Conservation (phyloP, 139 green algal species). For the Pseudopediastrum boryanum region DNA sequence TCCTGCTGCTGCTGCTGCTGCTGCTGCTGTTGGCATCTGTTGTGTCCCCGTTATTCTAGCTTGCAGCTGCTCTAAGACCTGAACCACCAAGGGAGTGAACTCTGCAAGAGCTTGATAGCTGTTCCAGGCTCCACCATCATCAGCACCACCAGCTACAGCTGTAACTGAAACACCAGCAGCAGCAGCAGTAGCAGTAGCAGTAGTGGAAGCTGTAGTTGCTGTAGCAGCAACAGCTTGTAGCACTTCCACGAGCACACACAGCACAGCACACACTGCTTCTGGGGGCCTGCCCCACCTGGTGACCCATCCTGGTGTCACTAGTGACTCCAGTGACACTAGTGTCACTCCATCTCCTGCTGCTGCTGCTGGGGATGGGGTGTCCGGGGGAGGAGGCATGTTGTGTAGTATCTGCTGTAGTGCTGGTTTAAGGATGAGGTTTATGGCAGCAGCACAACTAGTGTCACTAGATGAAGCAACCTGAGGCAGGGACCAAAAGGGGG, state of each 20-base stretch:
- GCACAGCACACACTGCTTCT: conserved; percentile 15
- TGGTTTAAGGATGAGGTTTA: background rate
- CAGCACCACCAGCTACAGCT: background rate
- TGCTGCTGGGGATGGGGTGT: background rate
- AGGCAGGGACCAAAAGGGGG: background rate
- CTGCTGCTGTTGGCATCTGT: background rate
- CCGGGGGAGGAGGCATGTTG: background rate
- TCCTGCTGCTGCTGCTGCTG: background rate
- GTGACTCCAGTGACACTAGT: no score
- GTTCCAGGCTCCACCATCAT: no score
- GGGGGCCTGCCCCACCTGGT: background rate
- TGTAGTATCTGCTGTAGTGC: conserved; percentile 18
- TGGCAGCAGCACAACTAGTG: background rate
- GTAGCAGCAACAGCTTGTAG: no score
- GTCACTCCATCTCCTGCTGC: conserved; percentile 15
- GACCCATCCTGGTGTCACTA: no score
- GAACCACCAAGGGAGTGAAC: no score
- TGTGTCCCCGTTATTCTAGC: no score
- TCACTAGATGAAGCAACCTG: conserved; percentile 22
- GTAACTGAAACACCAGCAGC: no score
- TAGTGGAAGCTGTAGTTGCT: no score
- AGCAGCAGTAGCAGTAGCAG: background rate
- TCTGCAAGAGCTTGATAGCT: no score
- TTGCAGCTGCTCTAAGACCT: no score
- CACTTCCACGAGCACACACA: no score